Percentiles rank a stretch among this genome's conserved stretches.
Evolutionary conservation across 1,284 basidiomycete species (phyloP).

Genomic region (Apiotrichum gamsii): DNA sequence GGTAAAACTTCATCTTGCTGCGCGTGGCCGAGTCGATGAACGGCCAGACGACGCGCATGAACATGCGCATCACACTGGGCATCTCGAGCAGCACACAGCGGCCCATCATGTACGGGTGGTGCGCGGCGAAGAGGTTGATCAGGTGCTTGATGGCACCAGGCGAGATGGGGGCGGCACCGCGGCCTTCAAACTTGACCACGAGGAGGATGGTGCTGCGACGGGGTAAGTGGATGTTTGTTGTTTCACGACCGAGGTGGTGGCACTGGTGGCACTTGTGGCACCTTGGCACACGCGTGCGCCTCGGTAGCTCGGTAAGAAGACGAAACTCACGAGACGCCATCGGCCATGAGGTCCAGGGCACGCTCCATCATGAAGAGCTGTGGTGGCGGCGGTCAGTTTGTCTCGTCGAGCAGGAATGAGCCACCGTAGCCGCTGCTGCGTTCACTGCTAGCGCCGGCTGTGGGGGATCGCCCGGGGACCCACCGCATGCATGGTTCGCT

Average conservation of each 20-base stretch:
- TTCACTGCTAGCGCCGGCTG: too few relatives aligned
- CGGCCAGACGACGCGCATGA: constrained; percentile 41
- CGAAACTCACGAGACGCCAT: constrained; percentile 25
- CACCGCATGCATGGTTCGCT: constrained; percentile 28
- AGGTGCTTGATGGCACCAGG: too few relatives aligned
- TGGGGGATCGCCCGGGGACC: too few relatives aligned
- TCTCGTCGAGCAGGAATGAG: neutral
- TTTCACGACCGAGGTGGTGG: too few relatives aligned
- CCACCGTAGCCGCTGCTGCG: too few relatives aligned
- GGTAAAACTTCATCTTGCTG: constrained; percentile 27
- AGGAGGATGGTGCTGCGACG: constrained; percentile 28
- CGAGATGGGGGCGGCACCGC: too few relatives aligned
- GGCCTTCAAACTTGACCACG: constrained; percentile 42
- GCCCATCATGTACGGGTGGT: constrained; percentile 36
- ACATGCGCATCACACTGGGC: constrained; percentile 35
- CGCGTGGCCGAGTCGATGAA: constrained; percentile 40
- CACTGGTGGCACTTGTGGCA: too few relatives aligned
- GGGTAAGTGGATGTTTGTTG: too few relatives aligned
- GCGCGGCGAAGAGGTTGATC: too few relatives aligned
- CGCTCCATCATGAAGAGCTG: constrained; percentile 41
- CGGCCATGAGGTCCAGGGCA: constrained; percentile 35
- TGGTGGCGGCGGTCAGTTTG: neutral
- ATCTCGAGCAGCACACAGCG: constrained; percentile 31
- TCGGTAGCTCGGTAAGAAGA: too few relatives aligned
- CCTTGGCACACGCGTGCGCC: too few relatives aligned